Evolutionary conservation across 1,284 basidiomycete genomes (phyloP).

Genomic region (Ustilago trichophora): DNA sequence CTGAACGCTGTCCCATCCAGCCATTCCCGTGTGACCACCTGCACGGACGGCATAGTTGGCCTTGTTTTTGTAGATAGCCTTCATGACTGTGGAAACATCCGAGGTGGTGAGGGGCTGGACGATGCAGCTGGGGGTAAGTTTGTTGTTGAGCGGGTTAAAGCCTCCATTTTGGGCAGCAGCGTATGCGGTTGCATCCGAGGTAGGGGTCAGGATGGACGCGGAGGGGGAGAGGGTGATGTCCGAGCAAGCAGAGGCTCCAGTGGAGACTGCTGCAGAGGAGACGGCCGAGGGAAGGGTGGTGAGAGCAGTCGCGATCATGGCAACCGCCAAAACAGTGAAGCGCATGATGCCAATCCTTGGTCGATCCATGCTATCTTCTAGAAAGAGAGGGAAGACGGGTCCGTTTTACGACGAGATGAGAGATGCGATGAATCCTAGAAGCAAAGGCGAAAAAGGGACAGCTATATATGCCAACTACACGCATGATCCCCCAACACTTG

Average conservation of each 20-base stretch:
- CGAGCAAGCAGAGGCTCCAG: conserved; percentile 1
- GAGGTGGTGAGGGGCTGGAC: conserved; percentile 14
- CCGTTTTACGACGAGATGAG: too few species aligned
- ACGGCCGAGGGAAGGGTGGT: not conserved
- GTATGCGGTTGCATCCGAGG: conserved; percentile 8
- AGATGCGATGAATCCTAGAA: too few species aligned
- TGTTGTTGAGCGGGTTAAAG: conserved; percentile 38
- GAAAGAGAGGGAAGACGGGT: too few species aligned
- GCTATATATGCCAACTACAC: too few species aligned
- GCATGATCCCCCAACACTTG: too few species aligned
- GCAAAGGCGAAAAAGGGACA: too few species aligned
- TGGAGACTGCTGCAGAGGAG: not conserved
- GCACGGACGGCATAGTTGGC: conserved; percentile 44
- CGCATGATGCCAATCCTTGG: too few species aligned
- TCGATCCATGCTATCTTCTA: too few species aligned
- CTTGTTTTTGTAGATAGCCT: conserved; percentile 6
- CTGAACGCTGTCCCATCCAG: conserved; percentile 28
- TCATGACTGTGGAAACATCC: conserved; percentile 12
- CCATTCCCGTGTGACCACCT: conserved; percentile 49
- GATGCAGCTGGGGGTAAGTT: conserved; percentile 24
- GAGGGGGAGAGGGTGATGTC: not conserved
- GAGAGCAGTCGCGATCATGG: too few species aligned
- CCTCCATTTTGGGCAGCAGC: not conserved
- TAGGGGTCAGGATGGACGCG: conserved; percentile 1
- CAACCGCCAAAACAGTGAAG: too few species aligned